These are phyloP conservation scores for Mimosa pudica DNA, from an alignment of 306 rosid species.

Conservation along the genomic window DNA sequence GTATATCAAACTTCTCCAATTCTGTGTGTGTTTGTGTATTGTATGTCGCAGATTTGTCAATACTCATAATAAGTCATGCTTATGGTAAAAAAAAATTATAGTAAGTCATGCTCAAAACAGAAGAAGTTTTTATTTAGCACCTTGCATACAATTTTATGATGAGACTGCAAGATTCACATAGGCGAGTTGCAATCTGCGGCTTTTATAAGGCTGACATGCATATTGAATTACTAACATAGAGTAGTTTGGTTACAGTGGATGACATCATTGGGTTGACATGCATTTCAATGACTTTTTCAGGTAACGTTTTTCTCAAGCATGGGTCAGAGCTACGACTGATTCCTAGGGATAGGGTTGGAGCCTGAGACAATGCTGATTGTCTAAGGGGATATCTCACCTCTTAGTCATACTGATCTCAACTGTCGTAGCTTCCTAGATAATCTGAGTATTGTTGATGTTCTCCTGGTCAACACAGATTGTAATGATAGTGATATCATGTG, in stretches of 20 bases:
- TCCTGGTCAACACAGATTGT: not conserved
- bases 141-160: conserved; percentile 11
- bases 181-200: not conserved
- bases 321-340: conserved; percentile 48
- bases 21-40: not conserved
- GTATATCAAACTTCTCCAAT: conserved; percentile 41
- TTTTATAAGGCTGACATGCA: conserved; percentile 14
- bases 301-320: conserved; percentile 50
- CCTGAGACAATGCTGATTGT: conserved; percentile 24
- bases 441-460: not conserved
- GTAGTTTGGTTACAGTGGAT: not conserved
- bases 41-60: not conserved
- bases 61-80: not conserved
- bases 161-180: not conserved
- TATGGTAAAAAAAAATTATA: not conserved
- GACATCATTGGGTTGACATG: conserved; percentile 10
- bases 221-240: not conserved
- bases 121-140: not conserved
- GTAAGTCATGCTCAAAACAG: not conserved
- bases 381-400: not conserved
- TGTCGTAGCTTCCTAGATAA: conserved; percentile 16
- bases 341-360: conserved; percentile 48
- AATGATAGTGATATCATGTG: conserved; percentile 24
- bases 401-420: not conserved
- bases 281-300: conserved; percentile 19